Base-by-base conservation (phyloP, 192 early-diverging fungal species). In the Funneliformis geosporum region DNA sequence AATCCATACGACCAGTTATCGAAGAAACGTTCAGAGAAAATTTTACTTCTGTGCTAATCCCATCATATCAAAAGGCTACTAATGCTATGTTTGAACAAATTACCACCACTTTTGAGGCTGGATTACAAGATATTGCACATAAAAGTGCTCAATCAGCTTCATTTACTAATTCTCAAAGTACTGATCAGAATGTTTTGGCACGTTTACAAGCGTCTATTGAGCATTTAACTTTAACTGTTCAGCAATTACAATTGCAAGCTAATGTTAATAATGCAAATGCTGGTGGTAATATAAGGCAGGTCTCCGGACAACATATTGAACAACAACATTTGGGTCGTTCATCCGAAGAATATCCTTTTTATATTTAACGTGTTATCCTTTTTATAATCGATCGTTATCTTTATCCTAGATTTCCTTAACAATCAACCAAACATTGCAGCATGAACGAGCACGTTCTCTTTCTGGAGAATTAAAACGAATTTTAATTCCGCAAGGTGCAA, bases 71-170 rank as follows among this genome's bases (percentile, higher is more conserved):
- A 59, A 85, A 83, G 61, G 84, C 86, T 10, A 87, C 86, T 4
- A 82, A 81, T 18, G 82, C 79, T 46, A 87, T 87, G 86, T 87
- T 87, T 75, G 79, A 82, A 27, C 86, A 87, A 75, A 87, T 87
- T 28, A 78, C 84, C 38, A 12, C 74, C 0, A 84, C 84, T 14
- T 83, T 87, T 65, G 80, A 84, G 33, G 71, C 78, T 70, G 86
- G 86, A n/a, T 27, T 81, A 28, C 74, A 78, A 25, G 59, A 79
- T 14, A 70, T 79, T 42, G 65, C 76, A 42, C 43, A 68, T 18
- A 78, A 68, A 27, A 67, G 60, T 33, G 61, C 62, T n/a, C 62
- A 78, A 39, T 76, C 78, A 8, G 78, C 80, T 27, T 81, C 82
- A 61, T 69, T 43, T 43, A 33, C 33, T 43, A 69, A 14, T 40